phyloP scores from a whole-genome alignment of 2,329 filamentous ascomycete species.

The Aureobasidium subglaciale region DNA sequence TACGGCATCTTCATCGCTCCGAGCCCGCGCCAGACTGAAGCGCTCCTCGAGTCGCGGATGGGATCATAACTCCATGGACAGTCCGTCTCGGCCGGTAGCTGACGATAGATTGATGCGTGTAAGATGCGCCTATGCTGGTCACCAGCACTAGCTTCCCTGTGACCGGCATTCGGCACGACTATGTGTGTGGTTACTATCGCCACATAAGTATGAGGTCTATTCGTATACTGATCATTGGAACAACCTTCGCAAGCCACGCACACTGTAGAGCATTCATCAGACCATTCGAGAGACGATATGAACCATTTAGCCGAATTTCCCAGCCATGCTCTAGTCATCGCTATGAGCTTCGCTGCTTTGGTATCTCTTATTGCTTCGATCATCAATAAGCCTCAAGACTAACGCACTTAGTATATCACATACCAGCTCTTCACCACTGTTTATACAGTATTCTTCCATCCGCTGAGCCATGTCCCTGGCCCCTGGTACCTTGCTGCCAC shows the following conservation, averaged over 20 bases:
- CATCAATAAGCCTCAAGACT: background rate
- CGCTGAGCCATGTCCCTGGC: slow-evolving; percentile 34
- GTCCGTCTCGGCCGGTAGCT: background rate
- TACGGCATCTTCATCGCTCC: no score
- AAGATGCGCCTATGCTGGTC: background rate
- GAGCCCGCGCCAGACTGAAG: no score
- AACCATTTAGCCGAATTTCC: background rate
- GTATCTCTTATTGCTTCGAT: background rate
- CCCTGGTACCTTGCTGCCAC: slow-evolving; percentile 29
- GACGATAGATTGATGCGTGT: background rate
- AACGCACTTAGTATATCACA: slow-evolving; percentile 11
- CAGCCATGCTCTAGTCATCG: slow-evolving; percentile 6
- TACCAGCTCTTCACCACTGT: slow-evolving; percentile 18
- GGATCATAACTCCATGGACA: no score
- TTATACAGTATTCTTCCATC: slow-evolving; percentile 35
- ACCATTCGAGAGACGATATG: background rate
- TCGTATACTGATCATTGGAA: no score
- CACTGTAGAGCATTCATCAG: background rate
- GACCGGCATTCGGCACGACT: background rate
- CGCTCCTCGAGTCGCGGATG: no score
- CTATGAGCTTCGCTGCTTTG: slow-evolving; percentile 8
- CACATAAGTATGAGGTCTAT: background rate
- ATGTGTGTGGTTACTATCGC: background rate
- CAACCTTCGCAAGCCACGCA: no score
- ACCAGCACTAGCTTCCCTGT: background rate